Percentiles rank a stretch among this genome's conserved stretches.
These are phyloP conservation scores for Closterium sp. DNA, from an alignment of 139 green algal species.

Conservation along the genomic window DNA sequence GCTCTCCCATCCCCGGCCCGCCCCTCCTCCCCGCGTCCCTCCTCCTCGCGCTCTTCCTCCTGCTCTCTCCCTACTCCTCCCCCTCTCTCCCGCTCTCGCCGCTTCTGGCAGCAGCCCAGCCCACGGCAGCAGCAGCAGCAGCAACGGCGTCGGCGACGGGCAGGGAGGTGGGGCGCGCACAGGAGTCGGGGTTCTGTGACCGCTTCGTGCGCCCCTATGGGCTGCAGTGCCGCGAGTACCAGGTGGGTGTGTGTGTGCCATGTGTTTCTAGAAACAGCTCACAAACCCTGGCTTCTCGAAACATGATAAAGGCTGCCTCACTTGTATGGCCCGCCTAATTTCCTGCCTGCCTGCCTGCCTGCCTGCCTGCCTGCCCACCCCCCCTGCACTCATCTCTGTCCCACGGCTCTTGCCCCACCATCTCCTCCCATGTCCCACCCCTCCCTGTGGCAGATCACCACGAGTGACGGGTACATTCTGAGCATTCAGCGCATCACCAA, in stretches of 20 bases:
- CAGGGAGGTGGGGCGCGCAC: neutral
- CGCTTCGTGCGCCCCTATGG: neutral
- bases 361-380: too few species aligned
- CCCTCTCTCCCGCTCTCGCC: neutral
- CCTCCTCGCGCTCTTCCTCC: neutral
- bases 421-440: too few species aligned
- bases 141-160: neutral
- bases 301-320: too few species aligned
- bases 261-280: too few species aligned
- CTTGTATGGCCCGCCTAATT: neutral
- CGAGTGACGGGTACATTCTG: constrained; percentile 1
- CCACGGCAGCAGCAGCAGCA: neutral
- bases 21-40: neutral
- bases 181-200: neutral
- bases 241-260: neutral
- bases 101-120: neutral
- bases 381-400: too few species aligned
- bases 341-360: too few species aligned
- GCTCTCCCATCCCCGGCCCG: neutral
- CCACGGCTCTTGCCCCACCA: too few species aligned
- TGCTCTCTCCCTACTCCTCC: neutral
- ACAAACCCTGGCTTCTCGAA: too few species aligned
- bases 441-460: neutral
- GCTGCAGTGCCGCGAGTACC: constrained; percentile 7
- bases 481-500: neutral